Conservation (phyloP, 2,329 filamentous ascomycete genomes). For the Fusarium pseudograminearum region DNA sequence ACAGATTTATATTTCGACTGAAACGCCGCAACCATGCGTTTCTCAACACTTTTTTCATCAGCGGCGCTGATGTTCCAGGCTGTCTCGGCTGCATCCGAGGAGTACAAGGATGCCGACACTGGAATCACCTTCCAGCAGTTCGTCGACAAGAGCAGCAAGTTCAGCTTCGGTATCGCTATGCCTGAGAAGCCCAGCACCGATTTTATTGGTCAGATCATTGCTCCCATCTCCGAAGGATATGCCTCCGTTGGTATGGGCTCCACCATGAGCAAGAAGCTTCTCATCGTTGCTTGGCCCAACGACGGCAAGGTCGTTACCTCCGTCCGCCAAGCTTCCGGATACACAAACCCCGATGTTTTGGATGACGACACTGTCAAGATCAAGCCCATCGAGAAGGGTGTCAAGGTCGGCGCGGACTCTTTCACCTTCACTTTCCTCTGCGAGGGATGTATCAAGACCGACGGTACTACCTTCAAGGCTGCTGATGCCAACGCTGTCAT, state of each 20-base stretch:
- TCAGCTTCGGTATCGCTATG: constrained; percentile 67
- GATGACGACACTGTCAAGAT: constrained; percentile 64
- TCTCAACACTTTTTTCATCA: constrained; percentile 34
- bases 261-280: constrained; percentile 68
- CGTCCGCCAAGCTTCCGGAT: constrained; percentile 69
- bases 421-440: constrained; percentile 76
- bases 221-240: constrained; percentile 59
- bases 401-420: constrained; percentile 66
- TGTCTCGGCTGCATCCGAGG: constrained; percentile 25
- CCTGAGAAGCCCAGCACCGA: constrained; percentile 65
- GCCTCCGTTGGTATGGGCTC: constrained; percentile 69
- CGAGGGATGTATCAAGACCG: constrained; percentile 65
- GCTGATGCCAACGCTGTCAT: constrained; percentile 60
- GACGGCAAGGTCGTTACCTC: constrained; percentile 66
- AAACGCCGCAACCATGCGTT: constrained; percentile 30
- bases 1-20: not conserved
- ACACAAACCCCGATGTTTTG: constrained; percentile 69
- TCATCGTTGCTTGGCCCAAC: constrained; percentile 70
- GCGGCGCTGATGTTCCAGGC: constrained; percentile 38
- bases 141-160: constrained; percentile 57
- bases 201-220: constrained; percentile 68
- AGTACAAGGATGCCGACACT: constrained; percentile 60
- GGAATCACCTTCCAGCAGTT: constrained; percentile 67
- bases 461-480: constrained; percentile 59
- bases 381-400: constrained; percentile 70